These are phyloP conservation scores for Smittium mucronatum DNA, from an alignment of 371 early-diverging fungal genomes.

Conservation along the genomic window DNA sequence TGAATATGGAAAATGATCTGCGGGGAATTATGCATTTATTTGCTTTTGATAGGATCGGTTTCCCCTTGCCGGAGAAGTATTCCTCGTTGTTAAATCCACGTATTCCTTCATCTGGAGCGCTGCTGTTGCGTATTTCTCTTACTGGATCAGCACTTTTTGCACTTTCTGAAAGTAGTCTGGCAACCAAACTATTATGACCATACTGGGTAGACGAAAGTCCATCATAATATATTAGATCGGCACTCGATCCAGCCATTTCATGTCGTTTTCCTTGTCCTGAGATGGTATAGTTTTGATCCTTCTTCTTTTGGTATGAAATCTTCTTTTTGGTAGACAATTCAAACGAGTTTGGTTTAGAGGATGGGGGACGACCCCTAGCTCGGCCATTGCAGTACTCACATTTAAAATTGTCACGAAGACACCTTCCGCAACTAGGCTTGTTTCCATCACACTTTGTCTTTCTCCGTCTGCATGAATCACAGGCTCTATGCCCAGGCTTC, in stretches of 20 bases:
- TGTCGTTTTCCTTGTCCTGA: neutral
- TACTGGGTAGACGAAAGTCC: neutral
- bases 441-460: conserved; percentile 35
- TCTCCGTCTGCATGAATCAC: conserved; percentile 31
- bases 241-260: neutral
- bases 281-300: neutral
- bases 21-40: neutral
- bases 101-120: neutral
- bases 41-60: neutral
- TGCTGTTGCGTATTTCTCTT: too few relatives aligned
- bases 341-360: neutral
- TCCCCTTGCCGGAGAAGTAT: neutral
- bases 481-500: conserved; percentile 15
- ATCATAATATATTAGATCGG: neutral
- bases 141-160: too few relatives aligned
- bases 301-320: neutral
- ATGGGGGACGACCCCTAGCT: conserved; percentile 1
- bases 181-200: neutral
- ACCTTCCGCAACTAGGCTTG: conserved; percentile 31
- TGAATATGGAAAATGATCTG: neutral
- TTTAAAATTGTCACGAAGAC: conserved; percentile 28
- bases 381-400: conserved; percentile 28
- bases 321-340: neutral
- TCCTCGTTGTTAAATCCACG: neutral
- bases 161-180: too few relatives aligned